Percentiles rank a stretch among this genome's conserved stretches.
Evolutionary conservation across 805 yeast genomes (phyloP).

Genomic region (Peterozyma xylosa): DNA sequence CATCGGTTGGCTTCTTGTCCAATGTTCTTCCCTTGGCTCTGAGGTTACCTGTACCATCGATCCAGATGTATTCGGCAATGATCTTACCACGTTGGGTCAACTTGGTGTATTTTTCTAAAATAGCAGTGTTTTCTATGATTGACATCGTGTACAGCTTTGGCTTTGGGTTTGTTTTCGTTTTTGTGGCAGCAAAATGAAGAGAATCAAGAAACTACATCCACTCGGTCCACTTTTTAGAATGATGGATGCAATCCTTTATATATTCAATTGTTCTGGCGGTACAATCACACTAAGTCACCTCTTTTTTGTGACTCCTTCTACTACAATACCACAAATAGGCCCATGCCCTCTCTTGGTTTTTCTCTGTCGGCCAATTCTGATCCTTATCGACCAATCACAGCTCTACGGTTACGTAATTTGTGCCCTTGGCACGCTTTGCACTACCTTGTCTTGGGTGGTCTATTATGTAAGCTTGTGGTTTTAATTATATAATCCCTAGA

Average conservation of each 20-base stretch:
- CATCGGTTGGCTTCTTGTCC: constrained; percentile 52
- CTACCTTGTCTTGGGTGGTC: too few species aligned
- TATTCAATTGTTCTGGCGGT: neutral
- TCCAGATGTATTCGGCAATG: constrained; percentile 97
- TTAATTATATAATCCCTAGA: neutral
- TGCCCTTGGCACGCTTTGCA: too few species aligned
- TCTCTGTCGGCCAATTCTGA: neutral
- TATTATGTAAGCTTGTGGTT: neutral
- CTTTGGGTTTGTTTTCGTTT: neutral
- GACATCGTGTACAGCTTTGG: constrained; percentile 5
- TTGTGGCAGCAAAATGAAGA: neutral
- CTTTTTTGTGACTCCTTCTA: neutral
- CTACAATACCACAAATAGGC: too few species aligned
- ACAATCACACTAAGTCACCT: neutral
- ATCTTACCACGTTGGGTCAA: constrained; percentile 81
- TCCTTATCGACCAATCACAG: constrained; percentile 5
- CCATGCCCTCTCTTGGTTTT: too few species aligned
- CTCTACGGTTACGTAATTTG: neutral
- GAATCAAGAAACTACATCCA: neutral
- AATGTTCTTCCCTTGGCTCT: constrained; percentile 95
- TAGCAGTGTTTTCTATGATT: constrained; percentile 62
- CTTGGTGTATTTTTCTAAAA: constrained; percentile 74
- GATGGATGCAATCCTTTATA: neutral
- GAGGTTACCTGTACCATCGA: constrained; percentile 83
- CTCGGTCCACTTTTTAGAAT: neutral